Base-by-base conservation (phyloP, 805 yeast genomes). In the Tetrapisispora phaffii region DNA sequence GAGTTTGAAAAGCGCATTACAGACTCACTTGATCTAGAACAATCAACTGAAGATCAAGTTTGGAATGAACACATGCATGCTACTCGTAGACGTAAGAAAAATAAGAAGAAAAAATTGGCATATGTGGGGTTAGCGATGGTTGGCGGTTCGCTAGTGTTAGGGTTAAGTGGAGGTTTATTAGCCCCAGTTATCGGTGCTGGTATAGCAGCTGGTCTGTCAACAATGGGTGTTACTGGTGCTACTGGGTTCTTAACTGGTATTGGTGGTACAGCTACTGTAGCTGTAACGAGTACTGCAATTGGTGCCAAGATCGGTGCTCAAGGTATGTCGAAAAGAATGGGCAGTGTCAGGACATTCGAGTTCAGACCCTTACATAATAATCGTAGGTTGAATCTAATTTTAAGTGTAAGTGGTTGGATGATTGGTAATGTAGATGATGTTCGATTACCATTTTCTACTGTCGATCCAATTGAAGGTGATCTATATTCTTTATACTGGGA, bases 181-280 rank as follows among this genome's bases (percentile, higher is more conserved):
- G 98, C 98, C 0, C 99, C 99, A 0, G 95, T 94, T 2, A 94
- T 93, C 57, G 97, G 97, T 42, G 97, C 97, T 1, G 99, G 99
- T 57, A 59, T 93, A 24, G 98, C 97, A 1, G 97, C 97, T 3
- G 99, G 97, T 15, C 70, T 93, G 34, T 82, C 97, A 1, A 93
- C 98, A 0, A 78, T 90, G 20, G 99, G 99, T 28, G 84, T 94
- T 20, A 72, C 85, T 1, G 97, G 99, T n/a, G 87, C 97, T 0
- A 66, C 87, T 15, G 86, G 94, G 1, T 93, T 93, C 53, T 69
- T 93, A 28, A 97, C 97, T 0, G 97, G 98, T 42, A 85, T 90
- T 1, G 98, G 96, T 29, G 98, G 99, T 41, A 85, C 97, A 7
- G 87, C 96, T 0, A 75, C 88, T 20, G 95, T 93, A 41, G 88